Evolutionary conservation across 2,329 filamentous ascomycete species (phyloP).

Genomic region (Trichoderma gracile): DNA sequence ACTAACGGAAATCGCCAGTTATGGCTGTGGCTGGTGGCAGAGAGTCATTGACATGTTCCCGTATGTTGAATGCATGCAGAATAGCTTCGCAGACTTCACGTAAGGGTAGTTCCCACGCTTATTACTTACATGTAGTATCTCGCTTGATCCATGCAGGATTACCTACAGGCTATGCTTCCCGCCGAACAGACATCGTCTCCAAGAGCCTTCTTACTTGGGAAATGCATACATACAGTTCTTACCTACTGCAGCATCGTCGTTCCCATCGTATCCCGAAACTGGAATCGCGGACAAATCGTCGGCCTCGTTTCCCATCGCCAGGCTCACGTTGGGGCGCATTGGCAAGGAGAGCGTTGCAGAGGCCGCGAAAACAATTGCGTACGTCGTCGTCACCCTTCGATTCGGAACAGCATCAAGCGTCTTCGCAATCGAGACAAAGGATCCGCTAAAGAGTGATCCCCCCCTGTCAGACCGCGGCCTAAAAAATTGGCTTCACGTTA

Average conservation of each 20-base stretch:
- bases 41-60: no score
- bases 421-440: not conserved
- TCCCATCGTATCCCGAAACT: no score
- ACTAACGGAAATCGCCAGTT: no score
- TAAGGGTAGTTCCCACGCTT: no score
- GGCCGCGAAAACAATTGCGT: slow-evolving; percentile 22
- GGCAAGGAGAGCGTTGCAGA: not conserved
- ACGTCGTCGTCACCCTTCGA: slow-evolving; percentile 12
- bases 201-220: no score
- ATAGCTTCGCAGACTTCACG: no score
- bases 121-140: not conserved
- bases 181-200: not conserved
- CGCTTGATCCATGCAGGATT: slow-evolving; percentile 9
- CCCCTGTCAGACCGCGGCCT: not conserved
- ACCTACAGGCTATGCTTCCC: slow-evolving; percentile 1
- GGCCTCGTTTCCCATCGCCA: not conserved
- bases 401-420: not conserved
- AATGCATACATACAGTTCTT: no score
- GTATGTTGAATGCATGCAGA: no score
- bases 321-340: not conserved
- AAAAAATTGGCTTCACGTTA: no score
- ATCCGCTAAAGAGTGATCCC: not conserved
- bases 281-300: no score
- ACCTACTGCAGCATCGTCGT: no score
- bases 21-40: no score